Evolutionary conservation across 352 stramenopile genomes (phyloP), one percentile per base, ranked within the genome.

Genomic region (Pythium monospermum): DNA sequence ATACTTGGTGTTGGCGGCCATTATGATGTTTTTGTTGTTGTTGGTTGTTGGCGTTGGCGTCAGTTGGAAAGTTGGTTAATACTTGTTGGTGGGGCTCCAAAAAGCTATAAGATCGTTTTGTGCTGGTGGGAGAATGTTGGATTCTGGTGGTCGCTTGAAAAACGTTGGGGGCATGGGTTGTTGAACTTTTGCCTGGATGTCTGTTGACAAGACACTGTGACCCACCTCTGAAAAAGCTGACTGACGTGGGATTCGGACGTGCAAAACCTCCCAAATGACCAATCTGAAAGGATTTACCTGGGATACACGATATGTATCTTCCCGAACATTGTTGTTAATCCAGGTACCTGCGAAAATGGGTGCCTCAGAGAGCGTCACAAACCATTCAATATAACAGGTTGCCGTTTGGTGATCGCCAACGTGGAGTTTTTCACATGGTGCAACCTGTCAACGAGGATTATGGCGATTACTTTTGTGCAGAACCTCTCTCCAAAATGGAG

Each of bases 1-100:
- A 55, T 91, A 93, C 66, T 88, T 87, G 70, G 61, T 78, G 61
- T 77, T n/a, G n/a, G n/a, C 79, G 31, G 48, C 60, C 25, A 42
- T 51, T 44, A 26, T 54, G 45, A n/a, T n/a, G n/a, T n/a, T n/a
- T n/a, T n/a, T n/a, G n/a, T n/a, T n/a, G n/a, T n/a, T n/a, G n/a
- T n/a, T n/a, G n/a, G n/a, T n/a, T n/a, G n/a, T n/a, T n/a, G n/a
- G n/a, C n/a, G n/a, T n/a, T n/a, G n/a, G n/a, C n/a, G n/a, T n/a
- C n/a, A n/a, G n/a, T n/a, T n/a, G n/a, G n/a, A n/a, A n/a, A n/a
- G n/a, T n/a, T n/a, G n/a, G n/a, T n/a, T n/a, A n/a, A n/a, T n/a
- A n/a, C n/a, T n/a, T n/a, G n/a, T n/a, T n/a, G n/a, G n/a, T n/a
- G n/a, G n/a, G n/a, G n/a, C n/a, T n/a, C n/a, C n/a, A n/a, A n/a